Evolutionary conservation across 2,329 filamentous ascomycete genomes (phyloP).

Genomic region (Pseudocercospora macadamiae): DNA sequence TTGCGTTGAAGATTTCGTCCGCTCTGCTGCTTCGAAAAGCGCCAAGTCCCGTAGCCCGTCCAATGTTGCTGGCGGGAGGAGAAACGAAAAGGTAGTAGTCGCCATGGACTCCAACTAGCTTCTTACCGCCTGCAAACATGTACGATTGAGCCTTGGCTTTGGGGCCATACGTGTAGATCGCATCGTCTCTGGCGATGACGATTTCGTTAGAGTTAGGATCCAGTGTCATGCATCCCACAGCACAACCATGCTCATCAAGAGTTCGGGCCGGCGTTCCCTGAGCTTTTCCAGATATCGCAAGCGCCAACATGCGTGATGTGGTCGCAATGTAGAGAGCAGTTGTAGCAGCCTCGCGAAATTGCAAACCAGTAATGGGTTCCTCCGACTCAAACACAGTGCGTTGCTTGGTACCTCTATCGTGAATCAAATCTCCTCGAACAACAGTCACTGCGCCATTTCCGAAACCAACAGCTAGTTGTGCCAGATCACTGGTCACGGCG

Average conservation of each 20-base stretch:
- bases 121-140: conserved; percentile 90
- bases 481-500: conserved; percentile 81
- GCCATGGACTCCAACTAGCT: conserved; percentile 73
- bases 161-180: conserved; percentile 87
- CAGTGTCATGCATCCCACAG: conserved; percentile 90
- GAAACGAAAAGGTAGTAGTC: conserved; percentile 89
- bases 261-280: conserved; percentile 87
- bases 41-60: conserved; percentile 65
- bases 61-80: conserved; percentile 65
- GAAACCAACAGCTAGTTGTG: conserved; percentile 92
- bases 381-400: conserved; percentile 95
- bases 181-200: conserved; percentile 91
- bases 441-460: conserved; percentile 93
- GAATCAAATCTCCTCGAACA: conserved; percentile 89
- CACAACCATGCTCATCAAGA: conserved; percentile 87
- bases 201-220: conserved; percentile 80
- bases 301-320: conserved; percentile 80
- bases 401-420: conserved; percentile 92
- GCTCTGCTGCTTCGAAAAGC: conserved; percentile 73
- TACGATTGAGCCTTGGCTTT: conserved; percentile 85
- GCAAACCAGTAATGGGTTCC: conserved; percentile 90
- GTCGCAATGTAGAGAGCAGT: conserved; percentile 92
- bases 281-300: conserved; percentile 83
- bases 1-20: conserved; percentile 82
- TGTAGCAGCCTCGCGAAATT: conserved; percentile 65